Conservation (phyloP, 1,284 basidiomycete species). For the Volvariella surrecta region DNA sequence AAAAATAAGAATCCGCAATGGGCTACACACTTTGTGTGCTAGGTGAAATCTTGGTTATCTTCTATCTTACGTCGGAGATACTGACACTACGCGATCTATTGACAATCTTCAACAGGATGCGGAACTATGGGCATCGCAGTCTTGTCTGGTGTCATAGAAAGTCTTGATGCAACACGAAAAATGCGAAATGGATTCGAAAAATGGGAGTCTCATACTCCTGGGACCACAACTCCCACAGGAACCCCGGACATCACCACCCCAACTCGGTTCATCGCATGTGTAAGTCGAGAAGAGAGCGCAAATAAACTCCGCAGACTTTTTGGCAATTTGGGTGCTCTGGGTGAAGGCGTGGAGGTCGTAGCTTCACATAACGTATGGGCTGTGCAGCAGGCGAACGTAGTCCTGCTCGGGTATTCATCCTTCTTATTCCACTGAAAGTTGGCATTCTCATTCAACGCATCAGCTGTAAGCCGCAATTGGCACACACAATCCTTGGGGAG, state of each 20-base stretch:
- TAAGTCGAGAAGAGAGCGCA: constrained; percentile 73
- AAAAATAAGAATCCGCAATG: constrained; percentile 24
- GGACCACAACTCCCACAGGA: constrained; percentile 69
- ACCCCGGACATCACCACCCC: constrained; percentile 65
- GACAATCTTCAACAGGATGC: constrained; percentile 56
- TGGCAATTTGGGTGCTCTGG: constrained; percentile 43
- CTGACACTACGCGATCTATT: constrained; percentile 7
- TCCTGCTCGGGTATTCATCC: constrained; percentile 73
- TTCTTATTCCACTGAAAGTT: constrained; percentile 2
- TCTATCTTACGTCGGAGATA: neutral
- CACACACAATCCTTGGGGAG: constrained; percentile 67
- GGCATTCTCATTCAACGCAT: constrained; percentile 1
- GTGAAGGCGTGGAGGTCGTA: constrained; percentile 61
- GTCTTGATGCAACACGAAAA: constrained; percentile 45
- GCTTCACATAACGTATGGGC: constrained; percentile 68
- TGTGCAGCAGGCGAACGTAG: constrained; percentile 71
- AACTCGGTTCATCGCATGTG: constrained; percentile 83
- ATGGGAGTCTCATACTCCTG: constrained; percentile 81
- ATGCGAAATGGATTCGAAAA: constrained; percentile 30
- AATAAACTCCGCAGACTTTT: constrained; percentile 66
- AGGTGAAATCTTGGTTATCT: constrained; percentile 25
- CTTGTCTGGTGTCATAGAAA: constrained; percentile 82
- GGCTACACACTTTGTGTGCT: constrained; percentile 57
- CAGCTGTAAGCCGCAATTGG: constrained; percentile 94
- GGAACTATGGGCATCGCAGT: constrained; percentile 99